A percentile compares a stretch with the other conserved stretches of the same genome.
These are phyloP conservation scores for Amanita rimosa DNA, from an alignment of 768 basidiomycete genomes.

Conservation along the genomic window DNA sequence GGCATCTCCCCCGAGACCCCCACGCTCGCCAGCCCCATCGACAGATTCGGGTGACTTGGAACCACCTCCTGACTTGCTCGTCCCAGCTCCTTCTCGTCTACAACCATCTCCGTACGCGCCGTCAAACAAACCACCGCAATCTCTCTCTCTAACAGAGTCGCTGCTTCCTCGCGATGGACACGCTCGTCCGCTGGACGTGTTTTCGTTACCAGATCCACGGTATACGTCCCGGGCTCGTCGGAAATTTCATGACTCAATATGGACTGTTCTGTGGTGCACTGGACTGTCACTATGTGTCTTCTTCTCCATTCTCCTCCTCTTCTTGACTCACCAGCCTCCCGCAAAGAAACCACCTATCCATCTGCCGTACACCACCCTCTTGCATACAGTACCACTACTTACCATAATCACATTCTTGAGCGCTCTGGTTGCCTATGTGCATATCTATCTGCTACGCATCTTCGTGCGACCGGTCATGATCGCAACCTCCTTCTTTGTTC, in stretches of 20 bases:
- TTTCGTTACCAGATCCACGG: conserved; percentile 69
- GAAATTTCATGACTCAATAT: conserved; percentile 65
- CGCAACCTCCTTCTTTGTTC: conserved; percentile 65
- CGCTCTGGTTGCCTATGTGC: conserved; percentile 59
- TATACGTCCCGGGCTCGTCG: conserved; percentile 50
- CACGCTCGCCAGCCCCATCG: conserved; percentile 27
- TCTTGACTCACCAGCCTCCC: conserved; percentile 37
- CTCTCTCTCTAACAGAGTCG: conserved; percentile 71
- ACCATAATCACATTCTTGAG: conserved; percentile 62
- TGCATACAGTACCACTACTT: conserved; percentile 71
- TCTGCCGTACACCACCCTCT: conserved; percentile 57
- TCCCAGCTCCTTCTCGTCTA: conserved; percentile 16
- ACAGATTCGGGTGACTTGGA: conserved; percentile 31
- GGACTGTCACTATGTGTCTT: conserved; percentile 50
- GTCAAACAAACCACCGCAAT: conserved; percentile 26
- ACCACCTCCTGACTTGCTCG: conserved; percentile 32
- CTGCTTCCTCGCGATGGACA: conserved; percentile 65
- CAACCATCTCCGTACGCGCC: conserved; percentile 28
- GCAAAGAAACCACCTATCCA: conserved; percentile 17
- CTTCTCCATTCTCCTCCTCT: conserved; percentile 53
- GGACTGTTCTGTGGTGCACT: conserved; percentile 58
- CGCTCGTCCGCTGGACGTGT: conserved; percentile 53
- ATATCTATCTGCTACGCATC: conserved; percentile 65
- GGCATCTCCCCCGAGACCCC: conserved; percentile 43
- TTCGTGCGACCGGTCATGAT: conserved; percentile 82